phyloP scores from a whole-genome alignment of 2,329 filamentous ascomycete species.

The Dendryphion nanum region DNA sequence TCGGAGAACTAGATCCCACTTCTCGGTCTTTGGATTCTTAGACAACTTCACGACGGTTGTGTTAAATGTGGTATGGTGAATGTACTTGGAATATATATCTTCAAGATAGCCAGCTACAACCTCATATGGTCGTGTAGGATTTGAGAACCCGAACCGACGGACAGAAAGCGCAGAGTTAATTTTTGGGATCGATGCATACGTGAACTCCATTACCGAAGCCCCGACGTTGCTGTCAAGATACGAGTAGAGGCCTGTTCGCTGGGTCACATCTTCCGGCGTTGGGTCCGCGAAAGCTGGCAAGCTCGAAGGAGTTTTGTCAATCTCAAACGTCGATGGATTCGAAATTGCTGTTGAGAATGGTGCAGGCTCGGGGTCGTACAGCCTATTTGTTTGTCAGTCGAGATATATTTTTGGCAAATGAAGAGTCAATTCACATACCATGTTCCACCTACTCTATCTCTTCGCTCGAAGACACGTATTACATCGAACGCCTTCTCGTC shows the following conservation, averaged over 20 bases:
- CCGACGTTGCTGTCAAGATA: conserved; percentile 11
- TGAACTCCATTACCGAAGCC: conserved; percentile 6
- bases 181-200: conserved; percentile 7
- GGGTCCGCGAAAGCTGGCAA: conserved; percentile 5
- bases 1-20: conserved; percentile 33
- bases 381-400: background rate
- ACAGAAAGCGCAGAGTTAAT: conserved; percentile 9
- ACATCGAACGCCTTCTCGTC: conserved; percentile 32
- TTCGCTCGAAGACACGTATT: conserved; percentile 34
- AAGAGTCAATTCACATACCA: conserved; percentile 18
- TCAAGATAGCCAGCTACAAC: conserved; percentile 8
- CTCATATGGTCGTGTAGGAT: conserved; percentile 7
- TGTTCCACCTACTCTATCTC: conserved; percentile 27
- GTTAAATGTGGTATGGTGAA: conserved; percentile 37
- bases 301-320: background rate
- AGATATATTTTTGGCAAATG: background rate
- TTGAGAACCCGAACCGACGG: conserved; percentile 5
- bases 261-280: conserved; percentile 5
- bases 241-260: conserved; percentile 7
- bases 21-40: conserved; percentile 4
- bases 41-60: conserved; percentile 30
- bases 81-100: conserved; percentile 16
- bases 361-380: conserved; percentile 25
- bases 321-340: background rate
- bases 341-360: conserved; percentile 12